Base-by-base conservation (phyloP, 1,139 yeast genomes). In the Kurtzmaniella quercitrusa region DNA sequence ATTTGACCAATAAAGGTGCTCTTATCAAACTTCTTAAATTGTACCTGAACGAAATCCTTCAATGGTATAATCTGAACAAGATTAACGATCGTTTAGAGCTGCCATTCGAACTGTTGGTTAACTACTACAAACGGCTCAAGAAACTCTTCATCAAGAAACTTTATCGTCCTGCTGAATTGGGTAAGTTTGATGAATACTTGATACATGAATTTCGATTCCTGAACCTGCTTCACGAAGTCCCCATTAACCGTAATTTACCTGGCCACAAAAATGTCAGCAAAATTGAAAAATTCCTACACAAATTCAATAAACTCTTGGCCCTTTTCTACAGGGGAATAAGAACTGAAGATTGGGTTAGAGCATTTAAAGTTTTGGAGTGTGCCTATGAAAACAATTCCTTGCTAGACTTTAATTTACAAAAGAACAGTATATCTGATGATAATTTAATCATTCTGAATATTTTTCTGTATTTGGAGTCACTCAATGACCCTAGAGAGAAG, bases 301-400 rank as follows among this genome's bases (percentile, higher is more conserved):
- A 77, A 43, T 63, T 91, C 48, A 93, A 93, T 61, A 68, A 73
- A 33, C 67, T 88, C 9, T 75, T 86, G 37, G 71, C 79, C 1
- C 77, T 78, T 3, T 73, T 85, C 39, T 82, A 85, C 56, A 70
- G 69, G 27, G 76, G 82, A 18, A 77, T 87, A 21, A 73, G 80
- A 29, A 62, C 82, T 15, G 80, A 77, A 48, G 96, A 91, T 57
- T 93, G 98, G 97, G 72, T 89, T 48, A 76, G 76, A 46, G 76
- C 83, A 7, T 86, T 79, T 58, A 94, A 89, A 57, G 66, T 83
- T 2, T 64, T 93, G 43, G 97, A 91, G 58, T 68, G 78, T 37
- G 83, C 86, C 47, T 79, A 59, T 49, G 75, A 68, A 41, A 62
- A 60, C 41, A 67, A 79, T 17, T 77, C 84, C 2, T 68, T 89